Conservation (phyloP, 2,329 filamentous ascomycete genomes). For the Chalara sp. region DNA sequence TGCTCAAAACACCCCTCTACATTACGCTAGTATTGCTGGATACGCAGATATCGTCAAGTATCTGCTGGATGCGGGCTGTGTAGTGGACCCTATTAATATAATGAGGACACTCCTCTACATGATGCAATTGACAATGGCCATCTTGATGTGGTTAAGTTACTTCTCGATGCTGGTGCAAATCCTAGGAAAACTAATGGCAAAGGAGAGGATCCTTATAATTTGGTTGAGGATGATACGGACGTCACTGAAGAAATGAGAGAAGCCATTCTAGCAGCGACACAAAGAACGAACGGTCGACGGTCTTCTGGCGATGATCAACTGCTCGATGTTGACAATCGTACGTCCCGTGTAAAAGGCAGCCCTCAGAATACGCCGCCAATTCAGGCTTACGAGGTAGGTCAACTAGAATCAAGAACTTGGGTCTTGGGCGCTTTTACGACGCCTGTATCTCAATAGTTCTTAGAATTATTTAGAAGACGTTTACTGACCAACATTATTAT, state of each 20-base stretch:
- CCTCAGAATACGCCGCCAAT: slow-evolving; percentile 48
- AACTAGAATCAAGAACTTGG: too few species aligned
- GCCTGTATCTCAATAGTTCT: too few species aligned
- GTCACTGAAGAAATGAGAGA: slow-evolving; percentile 58
- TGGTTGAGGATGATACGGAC: slow-evolving; percentile 65
- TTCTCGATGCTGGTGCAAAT: slow-evolving; percentile 83
- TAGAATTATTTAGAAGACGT: too few species aligned
- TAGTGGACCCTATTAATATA: slow-evolving; percentile 70
- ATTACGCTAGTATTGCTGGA: slow-evolving; percentile 86
- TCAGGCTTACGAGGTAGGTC: slow-evolving; percentile 13
- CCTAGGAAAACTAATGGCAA: slow-evolving; percentile 87
- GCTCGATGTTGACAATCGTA: slow-evolving; percentile 32
- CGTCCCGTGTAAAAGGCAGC: slow-evolving; percentile 49
- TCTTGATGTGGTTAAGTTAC: slow-evolving; percentile 74
- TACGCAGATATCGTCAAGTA: slow-evolving; percentile 82
- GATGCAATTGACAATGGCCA: slow-evolving; percentile 97
- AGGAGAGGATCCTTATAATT: slow-evolving; percentile 84
- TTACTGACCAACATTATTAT: too few species aligned
- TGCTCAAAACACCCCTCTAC: slow-evolving; percentile 91
- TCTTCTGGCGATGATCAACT: slow-evolving; percentile 49
- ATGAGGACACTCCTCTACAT: slow-evolving; percentile 90
- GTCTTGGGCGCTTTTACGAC: too few species aligned
- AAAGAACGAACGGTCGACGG: slow-evolving; percentile 41
- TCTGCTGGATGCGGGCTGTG: slow-evolving; percentile 76
- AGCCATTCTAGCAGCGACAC: slow-evolving; percentile 55